phyloP scores from a whole-genome alignment of 2,329 filamentous ascomycete genomes.

The Fusarium floridanum region DNA sequence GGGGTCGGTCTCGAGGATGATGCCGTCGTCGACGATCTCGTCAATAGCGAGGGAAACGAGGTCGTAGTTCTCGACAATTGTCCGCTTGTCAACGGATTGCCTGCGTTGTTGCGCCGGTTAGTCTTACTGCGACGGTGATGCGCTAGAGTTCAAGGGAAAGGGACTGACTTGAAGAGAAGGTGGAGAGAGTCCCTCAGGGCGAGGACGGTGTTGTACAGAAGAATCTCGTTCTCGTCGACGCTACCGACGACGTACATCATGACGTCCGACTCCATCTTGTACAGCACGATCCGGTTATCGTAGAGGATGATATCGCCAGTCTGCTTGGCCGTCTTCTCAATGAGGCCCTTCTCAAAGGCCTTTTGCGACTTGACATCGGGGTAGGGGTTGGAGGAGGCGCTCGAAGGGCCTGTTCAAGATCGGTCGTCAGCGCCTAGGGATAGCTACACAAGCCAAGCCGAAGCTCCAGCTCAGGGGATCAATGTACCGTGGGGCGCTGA shows the following conservation, averaged over 20 bases:
- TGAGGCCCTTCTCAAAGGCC: slow-evolving; percentile 93
- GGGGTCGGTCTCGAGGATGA: slow-evolving; percentile 97
- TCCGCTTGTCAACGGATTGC: slow-evolving; percentile 96
- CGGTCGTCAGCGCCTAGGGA: slow-evolving; percentile 42
- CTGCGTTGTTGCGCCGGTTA: slow-evolving; percentile 58
- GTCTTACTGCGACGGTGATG: slow-evolving; percentile 3
- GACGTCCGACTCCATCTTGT: slow-evolving; percentile 97
- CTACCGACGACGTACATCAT: slow-evolving; percentile 95
- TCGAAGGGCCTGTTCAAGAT: slow-evolving; percentile 51
- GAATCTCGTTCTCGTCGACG: slow-evolving; percentile 94
- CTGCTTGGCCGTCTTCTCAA: slow-evolving; percentile 97
- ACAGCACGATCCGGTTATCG: slow-evolving; percentile 95
- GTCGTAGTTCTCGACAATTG: slow-evolving; percentile 98
- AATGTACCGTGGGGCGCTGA: slow-evolving; percentile 55
- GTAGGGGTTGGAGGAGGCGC: slow-evolving; percentile 79
- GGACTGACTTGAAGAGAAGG: slow-evolving; percentile 85
- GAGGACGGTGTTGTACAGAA: slow-evolving; percentile 94
- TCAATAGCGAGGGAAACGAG: slow-evolving; percentile 93
- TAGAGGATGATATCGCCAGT: slow-evolving; percentile 96
- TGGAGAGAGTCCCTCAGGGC: slow-evolving; percentile 92
- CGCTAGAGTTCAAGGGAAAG: no score
- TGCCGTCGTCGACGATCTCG: slow-evolving; percentile 94
- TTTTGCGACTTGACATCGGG: slow-evolving; percentile 93
- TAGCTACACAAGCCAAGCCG: slow-evolving; percentile 1
- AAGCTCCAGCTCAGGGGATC: slow-evolving; percentile 31